Conservation (phyloP, 129 eudicot genomes). For the Dittrichia graveolens region DNA sequence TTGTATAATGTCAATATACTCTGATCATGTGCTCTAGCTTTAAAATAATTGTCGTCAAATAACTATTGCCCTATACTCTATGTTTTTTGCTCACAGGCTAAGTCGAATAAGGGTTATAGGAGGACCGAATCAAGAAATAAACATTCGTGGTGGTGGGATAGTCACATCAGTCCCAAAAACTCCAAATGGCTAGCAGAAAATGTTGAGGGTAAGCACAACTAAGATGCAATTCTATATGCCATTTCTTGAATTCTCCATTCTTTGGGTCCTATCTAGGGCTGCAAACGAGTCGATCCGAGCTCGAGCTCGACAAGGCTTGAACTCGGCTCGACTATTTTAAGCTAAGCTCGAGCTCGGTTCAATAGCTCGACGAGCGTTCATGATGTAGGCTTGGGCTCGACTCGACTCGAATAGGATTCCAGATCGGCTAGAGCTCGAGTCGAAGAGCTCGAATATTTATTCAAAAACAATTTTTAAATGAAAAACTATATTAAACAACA, state of each 20-base stretch:
- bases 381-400: no score
- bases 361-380: no score
- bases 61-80: not conserved
- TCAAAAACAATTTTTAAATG: no score
- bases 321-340: no score
- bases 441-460: no score
- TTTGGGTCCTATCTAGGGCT: not conserved
- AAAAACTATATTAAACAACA: no score
- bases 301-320: no score
- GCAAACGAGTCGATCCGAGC: no score
- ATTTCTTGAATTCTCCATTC: not conserved
- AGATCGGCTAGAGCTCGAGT: no score
- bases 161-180: conserved; percentile 83
- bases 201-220: conserved; percentile 64
- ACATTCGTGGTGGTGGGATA: conserved; percentile 99
- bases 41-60: conserved; percentile 1
- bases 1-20: not conserved
- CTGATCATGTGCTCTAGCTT: conserved; percentile 1
- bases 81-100: conserved; percentile 42
- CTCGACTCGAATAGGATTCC: no score
- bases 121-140: conserved; percentile 72
- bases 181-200: conserved; percentile 94
- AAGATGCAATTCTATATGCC: conserved; percentile 2
- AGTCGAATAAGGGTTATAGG: conserved; percentile 52
- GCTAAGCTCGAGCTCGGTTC: no score